Evolutionary conservation across 345 rosid species (phyloP).

Genomic region (Citropsis articulata): DNA sequence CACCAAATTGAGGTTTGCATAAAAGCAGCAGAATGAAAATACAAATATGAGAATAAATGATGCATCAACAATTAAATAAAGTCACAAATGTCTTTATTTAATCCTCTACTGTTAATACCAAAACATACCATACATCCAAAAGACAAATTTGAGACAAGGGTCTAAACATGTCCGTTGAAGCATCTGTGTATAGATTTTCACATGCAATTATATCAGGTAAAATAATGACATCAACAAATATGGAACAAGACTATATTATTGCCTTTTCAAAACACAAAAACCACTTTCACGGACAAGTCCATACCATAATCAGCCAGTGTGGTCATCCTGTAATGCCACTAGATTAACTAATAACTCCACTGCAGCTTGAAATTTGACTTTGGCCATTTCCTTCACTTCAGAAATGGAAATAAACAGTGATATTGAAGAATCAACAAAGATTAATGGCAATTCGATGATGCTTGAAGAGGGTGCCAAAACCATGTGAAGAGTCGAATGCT

Average conservation of each 20-base stretch:
- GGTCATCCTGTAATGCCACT: constrained; percentile 2
- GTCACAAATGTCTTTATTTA: neutral
- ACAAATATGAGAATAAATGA: neutral
- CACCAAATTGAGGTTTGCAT: neutral
- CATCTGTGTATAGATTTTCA: neutral
- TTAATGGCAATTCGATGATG: neutral
- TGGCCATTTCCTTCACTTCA: constrained; percentile 8
- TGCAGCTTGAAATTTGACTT: neutral
- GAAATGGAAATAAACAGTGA: neutral
- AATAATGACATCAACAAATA: neutral
- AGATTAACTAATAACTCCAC: constrained; percentile 1
- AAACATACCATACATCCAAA: neutral
- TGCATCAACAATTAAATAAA: neutral
- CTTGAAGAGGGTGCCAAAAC: neutral
- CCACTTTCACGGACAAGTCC: neutral
- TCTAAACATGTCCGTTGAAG: neutral
- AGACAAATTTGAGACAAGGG: neutral
- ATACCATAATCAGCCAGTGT: neutral
- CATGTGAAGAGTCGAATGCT: constrained; percentile 27
- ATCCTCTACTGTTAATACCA: neutral
- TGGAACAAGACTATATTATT: neutral
- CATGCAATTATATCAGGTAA: neutral
- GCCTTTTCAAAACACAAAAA: neutral
- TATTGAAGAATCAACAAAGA: neutral
- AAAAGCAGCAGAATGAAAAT: neutral